phyloP scores from a whole-genome alignment of 2,329 filamentous ascomycete species.

The Neodidymelliopsis sp. region DNA sequence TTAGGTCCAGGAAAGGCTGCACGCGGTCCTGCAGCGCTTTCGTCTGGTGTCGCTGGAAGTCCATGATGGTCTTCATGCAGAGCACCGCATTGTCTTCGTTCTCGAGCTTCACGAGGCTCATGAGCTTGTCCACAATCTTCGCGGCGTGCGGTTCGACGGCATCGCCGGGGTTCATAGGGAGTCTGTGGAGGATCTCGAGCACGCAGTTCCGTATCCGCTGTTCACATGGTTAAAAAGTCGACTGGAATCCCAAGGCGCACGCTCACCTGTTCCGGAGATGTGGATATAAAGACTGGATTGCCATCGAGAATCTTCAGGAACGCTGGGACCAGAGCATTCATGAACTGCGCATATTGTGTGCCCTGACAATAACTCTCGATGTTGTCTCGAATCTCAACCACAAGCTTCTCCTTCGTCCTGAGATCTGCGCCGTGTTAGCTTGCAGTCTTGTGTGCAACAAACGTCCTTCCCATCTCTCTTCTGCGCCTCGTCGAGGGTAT shows the following conservation, averaged over 20 bases:
- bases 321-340: conserved; percentile 87
- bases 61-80: conserved; percentile 97
- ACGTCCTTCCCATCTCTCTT: conserved; percentile 2
- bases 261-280: conserved; percentile 83
- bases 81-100: conserved; percentile 99
- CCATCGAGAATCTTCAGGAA: conserved; percentile 86
- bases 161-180: conserved; percentile 78
- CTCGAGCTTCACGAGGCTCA: conserved; percentile 86
- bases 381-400: conserved; percentile 86
- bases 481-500: background rate
- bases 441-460: background rate
- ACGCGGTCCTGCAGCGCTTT: conserved; percentile 83
- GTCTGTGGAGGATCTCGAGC: conserved; percentile 90
- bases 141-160: conserved; percentile 86
- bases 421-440: conserved; percentile 66
- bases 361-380: conserved; percentile 87
- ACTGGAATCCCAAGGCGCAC: conserved; percentile 13
- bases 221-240: conserved; percentile 20
- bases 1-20: conserved; percentile 87
- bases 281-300: conserved; percentile 88
- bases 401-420: conserved; percentile 81
- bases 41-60: conserved; percentile 91
- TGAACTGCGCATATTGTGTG: conserved; percentile 78
- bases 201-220: conserved; percentile 88
- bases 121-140: conserved; percentile 88